A percentile compares a stretch with the other conserved stretches of the same genome.
phyloP scores from a whole-genome alignment of 2,329 filamentous ascomycete species.

The Pseudonectria buxi region DNA sequence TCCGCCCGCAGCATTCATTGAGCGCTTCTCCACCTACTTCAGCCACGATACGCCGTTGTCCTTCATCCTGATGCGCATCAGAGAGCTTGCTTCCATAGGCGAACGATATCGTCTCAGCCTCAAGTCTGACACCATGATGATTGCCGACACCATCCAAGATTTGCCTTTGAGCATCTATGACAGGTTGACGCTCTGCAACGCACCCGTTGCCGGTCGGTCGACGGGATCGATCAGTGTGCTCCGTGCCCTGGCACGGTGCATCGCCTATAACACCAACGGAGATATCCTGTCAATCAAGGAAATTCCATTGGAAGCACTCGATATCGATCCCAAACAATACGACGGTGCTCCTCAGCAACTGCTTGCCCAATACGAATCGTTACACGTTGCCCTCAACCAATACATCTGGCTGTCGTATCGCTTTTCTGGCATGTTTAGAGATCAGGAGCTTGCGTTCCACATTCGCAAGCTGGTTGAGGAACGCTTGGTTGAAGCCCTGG shows the following conservation, averaged over 20 bases:
- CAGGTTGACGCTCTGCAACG: conserved; percentile 65
- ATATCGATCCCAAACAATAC: conserved; percentile 45
- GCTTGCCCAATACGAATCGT: conserved; percentile 61
- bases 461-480: conserved; percentile 72
- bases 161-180: conserved; percentile 65
- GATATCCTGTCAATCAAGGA: conserved; percentile 63
- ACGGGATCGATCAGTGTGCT: conserved; percentile 43
- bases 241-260: conserved; percentile 58
- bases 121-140: conserved; percentile 49
- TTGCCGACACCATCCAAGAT: conserved; percentile 69
- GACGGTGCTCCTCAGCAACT: conserved; percentile 43
- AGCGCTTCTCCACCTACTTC: conserved; percentile 76
- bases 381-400: conserved; percentile 76
- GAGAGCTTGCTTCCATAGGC: conserved; percentile 59
- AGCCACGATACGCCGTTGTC: conserved; percentile 73
- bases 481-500: conserved; percentile 49
- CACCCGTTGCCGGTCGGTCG: conserved; percentile 58
- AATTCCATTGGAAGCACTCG: conserved; percentile 68
- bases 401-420: conserved; percentile 94
- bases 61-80: conserved; percentile 71
- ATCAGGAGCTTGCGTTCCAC: conserved; percentile 68
- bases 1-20: conserved; percentile 63
- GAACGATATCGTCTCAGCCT: conserved; percentile 62
- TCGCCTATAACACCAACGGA: conserved; percentile 61
- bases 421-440: conserved; percentile 72